Evolutionary conservation across 1,284 basidiomycete species (phyloP).

Genomic region (Trametes polyzona): DNA sequence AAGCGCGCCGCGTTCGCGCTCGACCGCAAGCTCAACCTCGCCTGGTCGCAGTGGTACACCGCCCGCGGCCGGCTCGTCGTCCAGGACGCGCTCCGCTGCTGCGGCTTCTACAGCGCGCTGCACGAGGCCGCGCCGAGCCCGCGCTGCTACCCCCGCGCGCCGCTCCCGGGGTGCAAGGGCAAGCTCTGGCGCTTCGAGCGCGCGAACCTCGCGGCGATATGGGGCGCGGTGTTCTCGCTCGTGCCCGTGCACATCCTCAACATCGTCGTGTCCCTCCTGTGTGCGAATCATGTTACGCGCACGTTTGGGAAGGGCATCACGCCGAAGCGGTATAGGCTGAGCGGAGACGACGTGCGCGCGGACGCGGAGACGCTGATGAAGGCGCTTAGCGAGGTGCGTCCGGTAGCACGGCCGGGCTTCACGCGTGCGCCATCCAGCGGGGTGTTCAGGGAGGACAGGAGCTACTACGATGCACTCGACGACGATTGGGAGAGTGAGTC

Average conservation of each 20-base stretch:
- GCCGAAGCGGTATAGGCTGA: conserved; percentile 66
- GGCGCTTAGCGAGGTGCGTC: conserved; percentile 19
- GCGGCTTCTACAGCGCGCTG: conserved; percentile 70
- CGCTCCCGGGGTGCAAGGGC: conserved; percentile 74
- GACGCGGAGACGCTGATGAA: conserved; percentile 32
- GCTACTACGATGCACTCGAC: conserved; percentile 2
- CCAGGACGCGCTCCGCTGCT: conserved; percentile 73
- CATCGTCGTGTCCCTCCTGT: conserved; percentile 66
- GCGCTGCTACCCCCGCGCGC: conserved; percentile 68
- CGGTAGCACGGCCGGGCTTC: conserved; percentile 26
- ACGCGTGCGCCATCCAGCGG: conserved; percentile 26
- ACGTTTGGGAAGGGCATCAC: conserved; percentile 75
- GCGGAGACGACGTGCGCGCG: conserved; percentile 33
- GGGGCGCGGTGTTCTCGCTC: conserved; percentile 64
- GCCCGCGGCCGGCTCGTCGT: conserved; percentile 60
- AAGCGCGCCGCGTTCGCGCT: conserved; percentile 72
- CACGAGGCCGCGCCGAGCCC: conserved; percentile 66
- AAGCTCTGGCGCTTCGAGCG: conserved; percentile 65
- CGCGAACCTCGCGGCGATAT: conserved; percentile 55
- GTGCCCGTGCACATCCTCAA: conserved; percentile 68
- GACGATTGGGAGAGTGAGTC: neutral
- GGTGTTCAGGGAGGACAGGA: conserved; percentile 31
- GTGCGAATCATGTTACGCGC: conserved; percentile 74
- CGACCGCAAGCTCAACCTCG: conserved; percentile 72
- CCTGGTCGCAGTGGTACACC: conserved; percentile 72